Evolutionary conservation across 108 stramenopile genomes (phyloP), one percentile per base, ranked within the genome.

Genomic region (Skeletonema marinoi): DNA sequence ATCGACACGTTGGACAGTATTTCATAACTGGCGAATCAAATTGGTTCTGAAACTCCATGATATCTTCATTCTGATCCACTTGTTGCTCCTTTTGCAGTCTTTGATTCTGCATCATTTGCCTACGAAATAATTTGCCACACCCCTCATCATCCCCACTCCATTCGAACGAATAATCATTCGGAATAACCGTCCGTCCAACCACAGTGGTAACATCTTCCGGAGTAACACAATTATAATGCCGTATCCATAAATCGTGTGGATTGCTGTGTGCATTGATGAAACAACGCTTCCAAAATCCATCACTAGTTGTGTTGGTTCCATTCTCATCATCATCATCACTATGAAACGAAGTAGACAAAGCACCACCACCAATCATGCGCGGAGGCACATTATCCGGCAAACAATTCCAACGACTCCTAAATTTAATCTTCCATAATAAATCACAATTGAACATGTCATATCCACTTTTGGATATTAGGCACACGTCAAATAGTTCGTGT

Each of bases 171-270:
- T 35, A 11, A 35, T 66, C 33, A 19, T 42, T 33, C 2, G 77
- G 77, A 36, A 77, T 35, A 12, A 66, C 71, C 6, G 77, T 73
- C 58, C 87, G 75, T 62, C 87, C 79, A 7, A 83, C 87, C 32
- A 85, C 78, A 39, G 61, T 78, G 21, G 87, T 66, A 33, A 83
- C 77, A 80, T 91, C 90, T 7, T 70, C 68, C 1, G 90, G 88
- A 61, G 74, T 71, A 48, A 83, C 80, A 64, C 82, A 84, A 70
- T 91, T 91, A 86, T 86, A 88, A 81, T 91, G 90, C n/a, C 73
- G 81, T 36, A 91, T 41, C 90, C 90, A 91, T 33, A 91, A 67
- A 75, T 89, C 88, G 65, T 91, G 87, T 1, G 81, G 70, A 75
- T 91, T 89, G 46, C 16, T 30, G 60, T 88, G 78, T 19, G 90